Evolutionary conservation across 768 basidiomycete species (phyloP).

Genomic region (Serendipita vermifera): DNA sequence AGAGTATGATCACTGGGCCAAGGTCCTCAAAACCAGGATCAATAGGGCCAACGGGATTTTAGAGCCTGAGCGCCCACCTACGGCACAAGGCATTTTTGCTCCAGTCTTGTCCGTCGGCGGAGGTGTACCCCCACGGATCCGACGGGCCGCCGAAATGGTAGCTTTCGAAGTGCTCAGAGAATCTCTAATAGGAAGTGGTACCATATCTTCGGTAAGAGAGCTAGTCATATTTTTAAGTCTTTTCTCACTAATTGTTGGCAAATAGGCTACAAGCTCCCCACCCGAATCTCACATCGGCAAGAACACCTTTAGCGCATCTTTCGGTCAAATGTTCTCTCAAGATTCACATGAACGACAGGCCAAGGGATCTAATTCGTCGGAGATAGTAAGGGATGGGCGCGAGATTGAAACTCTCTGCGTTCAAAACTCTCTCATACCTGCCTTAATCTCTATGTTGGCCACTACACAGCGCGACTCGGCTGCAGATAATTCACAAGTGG

Average conservation of each 20-base stretch:
- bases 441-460: neutral
- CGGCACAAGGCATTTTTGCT: conserved; percentile 13
- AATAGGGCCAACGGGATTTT: conserved; percentile 13
- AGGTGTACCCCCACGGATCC: conserved; percentile 30
- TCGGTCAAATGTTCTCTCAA: neutral
- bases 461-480: neutral
- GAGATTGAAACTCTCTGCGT: conserved; percentile 7
- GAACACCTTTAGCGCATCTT: neutral
- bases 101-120: conserved; percentile 10
- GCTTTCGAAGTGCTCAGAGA: conserved; percentile 79
- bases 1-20: conserved; percentile 60
- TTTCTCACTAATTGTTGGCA: neutral
- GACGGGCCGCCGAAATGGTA: conserved; percentile 56
- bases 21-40: conserved; percentile 35
- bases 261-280: neutral
- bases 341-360: neutral
- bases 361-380: too few species aligned
- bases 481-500: neutral
- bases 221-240: neutral
- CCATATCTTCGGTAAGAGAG: conserved; percentile 15
- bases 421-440: conserved; percentile 2
- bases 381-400: conserved; percentile 9
- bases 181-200: conserved; percentile 40
- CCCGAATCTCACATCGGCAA: neutral
- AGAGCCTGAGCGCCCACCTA: conserved; percentile 10